Conservation (phyloP, 2,329 filamentous ascomycete genomes). For the Westerdykella ornata region DNA sequence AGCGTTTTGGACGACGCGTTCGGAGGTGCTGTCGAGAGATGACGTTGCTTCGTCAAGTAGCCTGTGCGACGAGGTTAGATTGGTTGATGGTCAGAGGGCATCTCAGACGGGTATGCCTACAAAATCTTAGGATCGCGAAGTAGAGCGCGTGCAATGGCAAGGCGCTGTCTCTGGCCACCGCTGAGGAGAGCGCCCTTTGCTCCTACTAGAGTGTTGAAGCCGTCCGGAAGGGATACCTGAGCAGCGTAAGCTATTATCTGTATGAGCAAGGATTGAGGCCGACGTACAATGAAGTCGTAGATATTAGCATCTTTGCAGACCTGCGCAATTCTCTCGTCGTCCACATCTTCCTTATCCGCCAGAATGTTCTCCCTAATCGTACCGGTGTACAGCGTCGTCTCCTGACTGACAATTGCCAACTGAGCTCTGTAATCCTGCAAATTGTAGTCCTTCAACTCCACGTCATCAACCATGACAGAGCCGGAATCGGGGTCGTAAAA, state of each 20-base stretch:
- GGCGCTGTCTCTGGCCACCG: conserved; percentile 90
- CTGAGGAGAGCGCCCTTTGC: conserved; percentile 60
- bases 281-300: conserved; percentile 33
- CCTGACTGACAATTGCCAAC: conserved; percentile 89
- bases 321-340: conserved; percentile 65
- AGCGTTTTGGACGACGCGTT: conserved; percentile 74
- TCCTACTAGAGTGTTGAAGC: conserved; percentile 78
- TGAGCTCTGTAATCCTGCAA: conserved; percentile 78
- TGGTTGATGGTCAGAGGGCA: conserved; percentile 63
- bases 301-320: conserved; percentile 64
- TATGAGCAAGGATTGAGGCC: not conserved
- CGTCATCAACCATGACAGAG: conserved; percentile 72
- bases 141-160: conserved; percentile 89
- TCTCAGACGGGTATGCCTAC: conserved; percentile 72
- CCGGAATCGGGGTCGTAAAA: conserved; percentile 89
- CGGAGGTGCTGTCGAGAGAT: conserved; percentile 39
- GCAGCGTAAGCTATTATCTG: not conserved
- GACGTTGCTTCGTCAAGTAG: conserved; percentile 37
- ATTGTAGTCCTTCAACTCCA: conserved; percentile 69
- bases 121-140: conserved; percentile 86
- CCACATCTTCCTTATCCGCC: conserved; percentile 54
- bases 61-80: conserved; percentile 10
- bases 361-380: conserved; percentile 85
- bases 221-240: conserved; percentile 48
- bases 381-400: conserved; percentile 90